Evolutionary conservation across 768 basidiomycete genomes (phyloP).

Genomic region (Gloeophyllum trabeum): DNA sequence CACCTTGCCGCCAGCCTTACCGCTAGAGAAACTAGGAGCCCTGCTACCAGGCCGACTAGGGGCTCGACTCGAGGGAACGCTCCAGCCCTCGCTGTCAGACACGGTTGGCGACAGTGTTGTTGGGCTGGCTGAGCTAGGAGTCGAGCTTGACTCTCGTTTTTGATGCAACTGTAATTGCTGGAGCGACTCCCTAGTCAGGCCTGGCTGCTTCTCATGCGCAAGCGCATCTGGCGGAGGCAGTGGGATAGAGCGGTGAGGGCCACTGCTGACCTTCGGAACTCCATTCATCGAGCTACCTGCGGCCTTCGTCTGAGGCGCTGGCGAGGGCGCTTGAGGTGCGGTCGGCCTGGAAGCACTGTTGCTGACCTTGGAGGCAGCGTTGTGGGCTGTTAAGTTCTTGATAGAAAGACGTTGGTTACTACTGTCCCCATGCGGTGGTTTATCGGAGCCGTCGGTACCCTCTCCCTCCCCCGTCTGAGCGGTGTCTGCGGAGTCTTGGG

Average conservation of each 20-base stretch:
- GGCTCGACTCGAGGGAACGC: slow-evolving; percentile 49
- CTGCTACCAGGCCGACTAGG: slow-evolving; percentile 43
- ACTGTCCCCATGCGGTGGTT: slow-evolving; percentile 32
- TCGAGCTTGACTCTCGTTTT: slow-evolving; percentile 20
- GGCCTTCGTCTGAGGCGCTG: no score
- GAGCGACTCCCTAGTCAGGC: slow-evolving; percentile 32
- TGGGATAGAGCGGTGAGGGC: background rate
- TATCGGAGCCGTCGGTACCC: slow-evolving; percentile 46
- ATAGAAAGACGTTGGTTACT: slow-evolving; percentile 10
- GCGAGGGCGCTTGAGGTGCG: no score
- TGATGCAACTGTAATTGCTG: slow-evolving; percentile 19
- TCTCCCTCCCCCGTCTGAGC: slow-evolving; percentile 40
- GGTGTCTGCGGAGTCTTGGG: slow-evolving; percentile 30
- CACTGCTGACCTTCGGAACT: background rate
- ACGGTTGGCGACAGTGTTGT: slow-evolving; percentile 34
- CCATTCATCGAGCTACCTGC: background rate
- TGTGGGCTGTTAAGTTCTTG: slow-evolving; percentile 4
- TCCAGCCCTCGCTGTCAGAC: slow-evolving; percentile 49
- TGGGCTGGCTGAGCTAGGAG: slow-evolving; percentile 27
- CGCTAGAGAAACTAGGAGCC: slow-evolving; percentile 28
- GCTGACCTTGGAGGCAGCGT: background rate
- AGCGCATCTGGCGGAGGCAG: slow-evolving; percentile 40
- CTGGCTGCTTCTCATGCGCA: slow-evolving; percentile 37
- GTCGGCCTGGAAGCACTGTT: no score
- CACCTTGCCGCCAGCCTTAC: slow-evolving; percentile 13